Evolutionary conservation across 2,329 filamentous ascomycete genomes (phyloP).

Genomic region (Diaporthe sp.): DNA sequence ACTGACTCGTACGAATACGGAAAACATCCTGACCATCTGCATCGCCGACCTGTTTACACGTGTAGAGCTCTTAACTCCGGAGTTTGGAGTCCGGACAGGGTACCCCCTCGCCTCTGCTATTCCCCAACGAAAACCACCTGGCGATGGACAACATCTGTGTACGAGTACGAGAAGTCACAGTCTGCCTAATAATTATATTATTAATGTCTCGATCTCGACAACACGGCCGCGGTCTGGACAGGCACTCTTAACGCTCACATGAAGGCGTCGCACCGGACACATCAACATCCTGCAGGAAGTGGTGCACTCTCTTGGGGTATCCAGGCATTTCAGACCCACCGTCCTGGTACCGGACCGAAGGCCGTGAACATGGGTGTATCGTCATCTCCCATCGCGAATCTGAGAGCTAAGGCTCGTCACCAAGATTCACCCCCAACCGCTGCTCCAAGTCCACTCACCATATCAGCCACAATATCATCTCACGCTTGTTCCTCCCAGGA

Average conservation of each 20-base stretch:
- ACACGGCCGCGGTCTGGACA: background rate
- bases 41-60: background rate
- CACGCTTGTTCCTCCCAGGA: background rate
- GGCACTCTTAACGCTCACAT: background rate
- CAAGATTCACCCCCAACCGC: background rate
- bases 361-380: slow-evolving; percentile 6
- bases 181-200: no score
- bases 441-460: background rate
- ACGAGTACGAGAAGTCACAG: background rate
- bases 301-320: background rate
- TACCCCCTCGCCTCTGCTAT: background rate
- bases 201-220: background rate
- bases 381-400: slow-evolving; percentile 20
- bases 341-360: slow-evolving; percentile 13
- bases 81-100: background rate
- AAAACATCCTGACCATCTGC: background rate
- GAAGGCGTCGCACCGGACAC: background rate
- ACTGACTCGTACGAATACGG: slow-evolving; percentile 20
- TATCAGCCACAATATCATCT: background rate
- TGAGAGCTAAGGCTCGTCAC: slow-evolving; percentile 28
- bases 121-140: background rate
- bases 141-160: background rate
- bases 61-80: background rate
- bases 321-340: background rate
- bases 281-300: background rate